Conservation (phyloP, 768 basidiomycete genomes). For the Termitomyces sp. region DNA sequence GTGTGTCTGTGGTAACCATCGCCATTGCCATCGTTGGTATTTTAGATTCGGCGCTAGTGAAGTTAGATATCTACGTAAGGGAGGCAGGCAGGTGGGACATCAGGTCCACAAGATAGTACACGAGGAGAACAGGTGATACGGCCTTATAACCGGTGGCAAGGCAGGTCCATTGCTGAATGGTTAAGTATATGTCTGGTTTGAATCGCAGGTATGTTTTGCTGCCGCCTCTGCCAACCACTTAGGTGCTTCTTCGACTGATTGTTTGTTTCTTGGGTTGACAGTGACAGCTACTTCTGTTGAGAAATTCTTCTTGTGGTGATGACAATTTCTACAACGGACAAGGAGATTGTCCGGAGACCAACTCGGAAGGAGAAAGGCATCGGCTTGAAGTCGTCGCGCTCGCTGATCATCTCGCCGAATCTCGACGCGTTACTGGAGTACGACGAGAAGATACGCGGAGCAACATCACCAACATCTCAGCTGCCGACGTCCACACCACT, state of each 20-base stretch:
- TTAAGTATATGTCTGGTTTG: not conserved
- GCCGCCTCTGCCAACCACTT: not conserved
- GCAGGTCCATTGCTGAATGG: not conserved
- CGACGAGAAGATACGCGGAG: slow-evolving; percentile 44
- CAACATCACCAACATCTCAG: slow-evolving; percentile 3
- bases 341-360: slow-evolving; percentile 3
- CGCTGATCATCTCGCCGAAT: slow-evolving; percentile 53
- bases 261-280: not conserved
- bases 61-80: not conserved
- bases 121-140: not conserved
- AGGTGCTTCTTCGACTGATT: not conserved
- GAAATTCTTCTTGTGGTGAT: not conserved
- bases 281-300: slow-evolving; percentile 3
- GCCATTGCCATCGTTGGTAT: not conserved
- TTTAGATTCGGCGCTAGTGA: not conserved
- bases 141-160: not conserved
- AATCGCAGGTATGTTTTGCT: not conserved
- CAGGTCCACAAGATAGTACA: not conserved
- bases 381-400: slow-evolving; percentile 11
- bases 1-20: not conserved
- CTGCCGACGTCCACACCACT: slow-evolving; percentile 10
- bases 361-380: not conserved
- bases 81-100: not conserved
- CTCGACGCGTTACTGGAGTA: slow-evolving; percentile 58
- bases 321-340: not conserved